Base-by-base conservation (phyloP, 352 stramenopile species). In the Saprolegnia parasitica region DNA sequence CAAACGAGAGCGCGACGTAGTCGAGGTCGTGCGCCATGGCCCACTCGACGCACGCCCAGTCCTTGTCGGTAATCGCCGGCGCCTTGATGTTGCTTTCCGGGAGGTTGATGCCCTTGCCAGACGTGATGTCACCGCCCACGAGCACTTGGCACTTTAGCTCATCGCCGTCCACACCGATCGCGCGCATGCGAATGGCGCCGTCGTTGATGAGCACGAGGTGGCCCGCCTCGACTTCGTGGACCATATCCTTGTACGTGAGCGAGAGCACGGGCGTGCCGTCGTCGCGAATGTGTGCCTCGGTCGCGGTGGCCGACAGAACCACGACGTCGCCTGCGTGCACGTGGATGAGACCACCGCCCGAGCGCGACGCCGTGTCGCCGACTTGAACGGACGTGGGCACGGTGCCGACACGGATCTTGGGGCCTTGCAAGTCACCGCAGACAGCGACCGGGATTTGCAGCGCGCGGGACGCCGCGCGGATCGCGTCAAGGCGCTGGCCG, bases 141-240 rank as follows among this genome's bases (percentile, higher is more conserved):
- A 68, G 37, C 24, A 68, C 62, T 26, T 23, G 16, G 21, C 62
- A 68, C 5, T 24, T 6, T 4, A 68, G 62, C 26, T 20, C n/a
- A 16, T 65, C 35, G n/a, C 56, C 56, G 8, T 65, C 35, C 2
- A 11, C 23, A 23, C n/a, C 4, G 8, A 68, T 15, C 18, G 62
- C 62, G 46, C 37, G 24, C 62, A 68, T 68, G 21, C 62, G 37
- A 23, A 68, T 68, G 5, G 62, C 62, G 20, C 62, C 62, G 37
- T 68, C 62, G 52, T 68, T 68, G 62, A 68, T 68, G 24, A 68
- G 32, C 13, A 68, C 62, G n/a, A 62, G 29, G 29, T 68, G 62
- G 3, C 62, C 62, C n/a, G 52, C 23, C 5, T 24, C 20, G 18
- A 68, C 62, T 68, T 68, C 62, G 32, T 68, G 62, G 6, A 68